Evolutionary conservation across 495 filamentous ascomycete genomes (phyloP).

Genomic region (Jackrogersella multiformis): DNA sequence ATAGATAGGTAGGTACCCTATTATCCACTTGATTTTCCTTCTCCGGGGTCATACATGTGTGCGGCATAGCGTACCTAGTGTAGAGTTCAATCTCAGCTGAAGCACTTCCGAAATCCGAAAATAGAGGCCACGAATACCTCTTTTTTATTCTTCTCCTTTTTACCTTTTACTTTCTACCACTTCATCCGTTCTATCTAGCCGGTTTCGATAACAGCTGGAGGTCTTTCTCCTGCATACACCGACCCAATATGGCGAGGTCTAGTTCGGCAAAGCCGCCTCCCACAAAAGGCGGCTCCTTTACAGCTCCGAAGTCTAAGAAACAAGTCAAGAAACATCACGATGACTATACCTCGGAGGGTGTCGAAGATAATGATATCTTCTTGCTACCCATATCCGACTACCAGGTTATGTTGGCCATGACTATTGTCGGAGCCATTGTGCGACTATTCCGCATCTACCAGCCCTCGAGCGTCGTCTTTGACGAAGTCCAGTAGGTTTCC

Average conservation of each 20-base stretch:
- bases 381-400: conserved; percentile 83
- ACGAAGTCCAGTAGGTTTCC: conserved; percentile 89
- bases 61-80: conserved; percentile 26
- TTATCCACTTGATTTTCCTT: conserved; percentile 22
- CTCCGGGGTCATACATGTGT: conserved; percentile 27
- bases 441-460: conserved; percentile 96
- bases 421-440: conserved; percentile 78
- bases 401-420: conserved; percentile 74
- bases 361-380: conserved; percentile 75
- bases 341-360: conserved; percentile 73
- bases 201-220: conserved; percentile 8
- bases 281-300: conserved; percentile 39
- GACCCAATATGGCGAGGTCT: conserved; percentile 53
- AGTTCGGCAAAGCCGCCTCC: conserved; percentile 53
- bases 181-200: conserved; percentile 8
- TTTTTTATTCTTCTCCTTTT: conserved; percentile 11
- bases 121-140: conserved; percentile 33
- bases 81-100: conserved; percentile 12
- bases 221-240: background rate
- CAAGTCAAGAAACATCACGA: conserved; percentile 51
- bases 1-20: too few relatives aligned
- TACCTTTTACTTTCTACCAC: background rate
- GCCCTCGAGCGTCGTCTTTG: conserved; percentile 95
- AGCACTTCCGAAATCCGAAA: conserved; percentile 15
- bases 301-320: conserved; percentile 43